phyloP scores from a whole-genome alignment of 2,329 filamentous ascomycete species.

The Aureobasidium leucospermi region DNA sequence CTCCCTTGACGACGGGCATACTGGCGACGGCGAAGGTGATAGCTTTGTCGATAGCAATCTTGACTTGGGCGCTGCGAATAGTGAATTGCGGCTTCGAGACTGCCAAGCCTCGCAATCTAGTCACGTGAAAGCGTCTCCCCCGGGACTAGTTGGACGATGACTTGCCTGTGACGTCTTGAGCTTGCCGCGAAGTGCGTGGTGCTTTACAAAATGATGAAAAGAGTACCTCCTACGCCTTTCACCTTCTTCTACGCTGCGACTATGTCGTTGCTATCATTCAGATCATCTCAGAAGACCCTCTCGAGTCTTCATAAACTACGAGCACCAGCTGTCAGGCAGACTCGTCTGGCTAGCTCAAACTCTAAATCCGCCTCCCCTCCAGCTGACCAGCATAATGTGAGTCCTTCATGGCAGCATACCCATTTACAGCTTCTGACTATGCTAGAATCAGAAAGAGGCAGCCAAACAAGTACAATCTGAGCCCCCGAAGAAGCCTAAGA shows the following conservation, averaged over 20 bases:
- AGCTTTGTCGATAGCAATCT: not conserved
- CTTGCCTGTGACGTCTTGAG: not conserved
- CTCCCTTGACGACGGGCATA: conserved; percentile 61
- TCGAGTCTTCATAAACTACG: not conserved
- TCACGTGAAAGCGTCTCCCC: not conserved
- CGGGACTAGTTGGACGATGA: not conserved
- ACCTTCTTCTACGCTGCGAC: not conserved
- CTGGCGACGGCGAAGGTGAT: conserved; percentile 19
- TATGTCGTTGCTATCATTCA: not conserved
- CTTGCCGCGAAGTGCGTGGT: not conserved
- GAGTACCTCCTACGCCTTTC: not conserved
- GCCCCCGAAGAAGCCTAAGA: conserved; percentile 37
- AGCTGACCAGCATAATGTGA: not conserved
- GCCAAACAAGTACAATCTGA: not conserved
- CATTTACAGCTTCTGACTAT: not conserved
- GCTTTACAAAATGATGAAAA: not conserved
- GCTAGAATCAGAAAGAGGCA: not conserved
- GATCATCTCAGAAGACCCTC: not conserved
- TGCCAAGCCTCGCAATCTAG: not conserved
- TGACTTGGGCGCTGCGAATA: not conserved
- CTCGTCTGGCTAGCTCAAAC: conserved; percentile 6
- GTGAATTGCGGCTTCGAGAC: not conserved
- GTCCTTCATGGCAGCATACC: not conserved
- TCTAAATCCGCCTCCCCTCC: conserved; percentile 9
- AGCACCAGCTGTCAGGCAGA: not conserved